Evolutionary conservation across 2,329 filamentous ascomycete genomes (phyloP), one percentile per base, ranked within the genome.

Genomic region (Ciborinia camelliae): DNA sequence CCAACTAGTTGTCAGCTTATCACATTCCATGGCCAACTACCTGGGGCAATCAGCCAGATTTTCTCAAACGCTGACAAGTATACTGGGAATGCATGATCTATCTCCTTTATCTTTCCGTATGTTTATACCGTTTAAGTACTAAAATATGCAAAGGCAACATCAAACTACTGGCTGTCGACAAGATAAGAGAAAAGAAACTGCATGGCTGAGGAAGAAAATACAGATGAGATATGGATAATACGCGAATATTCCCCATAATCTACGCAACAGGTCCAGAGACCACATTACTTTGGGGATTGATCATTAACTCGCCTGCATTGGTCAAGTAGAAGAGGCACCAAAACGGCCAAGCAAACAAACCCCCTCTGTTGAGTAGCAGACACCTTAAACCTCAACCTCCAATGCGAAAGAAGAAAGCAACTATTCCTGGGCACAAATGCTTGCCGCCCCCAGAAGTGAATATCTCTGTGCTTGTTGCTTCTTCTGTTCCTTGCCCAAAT

Each of bases 401-500:
- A n/a, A n/a, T n/a, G n/a, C n/a, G n/a, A n/a, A n/a, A n/a, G n/a
- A n/a, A n/a, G n/a, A n/a, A n/a, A n/a, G n/a, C n/a, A n/a, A n/a
- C n/a, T 5, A 76, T 72, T 0, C 77, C 77, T 3, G 77, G 77
- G 64, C 77, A 79, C 10, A 78, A 68, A 59, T 77, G 77, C 67
- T 76, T 78, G 4, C 77, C 77, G 2, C 77, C 77, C 23, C 77
- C 77, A 65, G 78, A 79, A 0, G 77, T 76, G 32, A 76, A 66
- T 77, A 79, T n/a, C 65, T 69, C 41, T 72, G 69, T n/a, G 65
- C 58, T 54, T 70, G 69, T 30, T 62, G 63, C n/a, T 67, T 64
- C 6, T 63, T 66, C 8, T 63, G 65, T 7, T 67, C 64, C 60
- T 68, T 70, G 28, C 37, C 12, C 60, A 67, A 62, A 45, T 52